phyloP scores from a whole-genome alignment of 2,329 filamentous ascomycete genomes.

The Penicillium sp. region DNA sequence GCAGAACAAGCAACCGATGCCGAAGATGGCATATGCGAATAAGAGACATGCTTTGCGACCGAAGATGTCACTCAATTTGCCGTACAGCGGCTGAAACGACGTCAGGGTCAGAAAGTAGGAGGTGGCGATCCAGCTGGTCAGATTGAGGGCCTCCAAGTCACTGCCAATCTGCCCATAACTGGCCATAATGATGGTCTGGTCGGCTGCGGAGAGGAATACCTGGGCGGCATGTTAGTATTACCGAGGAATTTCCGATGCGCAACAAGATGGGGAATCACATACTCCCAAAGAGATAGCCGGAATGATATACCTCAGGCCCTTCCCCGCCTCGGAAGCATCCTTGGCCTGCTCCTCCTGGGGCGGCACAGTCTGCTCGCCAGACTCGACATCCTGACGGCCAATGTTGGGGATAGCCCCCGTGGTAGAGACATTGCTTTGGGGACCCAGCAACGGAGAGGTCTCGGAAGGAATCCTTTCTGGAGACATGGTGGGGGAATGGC shows the following conservation, averaged over 20 bases:
- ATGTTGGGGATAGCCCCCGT: slow-evolving; percentile 23
- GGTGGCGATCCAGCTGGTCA: slow-evolving; percentile 66
- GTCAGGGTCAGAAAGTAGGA: slow-evolving; percentile 64
- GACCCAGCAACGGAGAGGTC: slow-evolving; percentile 40
- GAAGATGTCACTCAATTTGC: slow-evolving; percentile 52
- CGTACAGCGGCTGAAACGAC: slow-evolving; percentile 61
- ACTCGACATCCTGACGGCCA: slow-evolving; percentile 18
- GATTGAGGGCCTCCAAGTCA: slow-evolving; percentile 64
- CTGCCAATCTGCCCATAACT: slow-evolving; percentile 70
- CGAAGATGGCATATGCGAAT: slow-evolving; percentile 45
- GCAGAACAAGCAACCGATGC: slow-evolving; percentile 41
- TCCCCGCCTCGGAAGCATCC: slow-evolving; percentile 39
- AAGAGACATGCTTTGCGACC: slow-evolving; percentile 47
- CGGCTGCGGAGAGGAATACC: slow-evolving; percentile 64
- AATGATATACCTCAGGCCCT: slow-evolving; percentile 49
- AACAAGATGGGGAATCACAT: no score
- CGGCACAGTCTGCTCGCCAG: slow-evolving; percentile 10
- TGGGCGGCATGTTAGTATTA: slow-evolving; percentile 26
- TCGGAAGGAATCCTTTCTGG: slow-evolving; percentile 27
- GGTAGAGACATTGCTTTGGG: slow-evolving; percentile 23
- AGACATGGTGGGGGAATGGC: no score
- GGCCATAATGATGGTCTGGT: slow-evolving; percentile 69
- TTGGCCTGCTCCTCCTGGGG: slow-evolving; percentile 21
- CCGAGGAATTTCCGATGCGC: no score
- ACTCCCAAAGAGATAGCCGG: slow-evolving; percentile 57